Percentiles rank a stretch among this genome's conserved stretches.
Conservation (phyloP, 805 yeast genomes). For the Clavispora phyllophila region DNA sequence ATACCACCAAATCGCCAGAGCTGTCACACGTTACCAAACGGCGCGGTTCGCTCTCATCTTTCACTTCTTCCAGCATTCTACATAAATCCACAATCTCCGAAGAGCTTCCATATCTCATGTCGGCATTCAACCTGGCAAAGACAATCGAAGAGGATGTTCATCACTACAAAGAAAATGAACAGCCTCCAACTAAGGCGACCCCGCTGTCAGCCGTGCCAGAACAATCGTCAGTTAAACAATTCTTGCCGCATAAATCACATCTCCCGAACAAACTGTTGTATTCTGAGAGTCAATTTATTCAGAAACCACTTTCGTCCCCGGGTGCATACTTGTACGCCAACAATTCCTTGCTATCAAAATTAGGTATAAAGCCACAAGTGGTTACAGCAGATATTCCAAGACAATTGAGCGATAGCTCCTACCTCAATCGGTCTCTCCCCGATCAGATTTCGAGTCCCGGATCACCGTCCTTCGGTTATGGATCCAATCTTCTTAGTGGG, state of each 20-base stretch:
- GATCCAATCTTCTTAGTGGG: constrained; percentile 1
- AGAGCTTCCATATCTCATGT: constrained; percentile 60
- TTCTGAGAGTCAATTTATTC: constrained; percentile 28
- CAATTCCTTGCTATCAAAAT: constrained; percentile 30
- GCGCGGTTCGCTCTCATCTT: constrained; percentile 24
- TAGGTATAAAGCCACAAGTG: constrained; percentile 40
- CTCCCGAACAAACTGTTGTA: constrained; percentile 31
- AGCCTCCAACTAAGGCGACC: neutral
- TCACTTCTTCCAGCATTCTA: constrained; percentile 32
- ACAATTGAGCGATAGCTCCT: constrained; percentile 6
- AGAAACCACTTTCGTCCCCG: constrained; percentile 14
- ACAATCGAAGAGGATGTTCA: constrained; percentile 45
- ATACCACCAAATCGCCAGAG: neutral
- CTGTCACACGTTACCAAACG: constrained; percentile 11
- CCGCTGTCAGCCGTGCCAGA: neutral
- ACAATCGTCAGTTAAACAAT: constrained; percentile 4
- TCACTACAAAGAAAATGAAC: constrained; percentile 14
- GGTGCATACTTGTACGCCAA: constrained; percentile 31
- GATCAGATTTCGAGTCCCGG: neutral
- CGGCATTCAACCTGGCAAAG: constrained; percentile 62
- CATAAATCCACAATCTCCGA: constrained; percentile 54
- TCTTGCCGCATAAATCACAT: constrained; percentile 20
- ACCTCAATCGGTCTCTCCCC: neutral
- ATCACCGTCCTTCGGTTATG: neutral
- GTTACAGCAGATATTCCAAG: constrained; percentile 26